Conservation (phyloP, 1,139 yeast genomes). For the Diutina rugosa region DNA sequence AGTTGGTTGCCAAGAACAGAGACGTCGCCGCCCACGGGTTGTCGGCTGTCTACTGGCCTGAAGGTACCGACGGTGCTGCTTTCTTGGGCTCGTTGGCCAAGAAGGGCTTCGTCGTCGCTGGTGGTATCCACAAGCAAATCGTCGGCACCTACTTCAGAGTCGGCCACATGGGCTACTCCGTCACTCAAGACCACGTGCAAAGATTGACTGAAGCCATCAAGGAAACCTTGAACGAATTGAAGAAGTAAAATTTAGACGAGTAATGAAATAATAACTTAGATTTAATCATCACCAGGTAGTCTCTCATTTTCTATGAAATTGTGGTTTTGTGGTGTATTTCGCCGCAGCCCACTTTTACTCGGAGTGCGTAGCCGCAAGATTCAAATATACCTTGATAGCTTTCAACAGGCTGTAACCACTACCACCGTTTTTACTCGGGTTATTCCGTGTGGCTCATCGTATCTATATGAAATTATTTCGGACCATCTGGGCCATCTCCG, state of each 20-base stretch:
- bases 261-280: background rate
- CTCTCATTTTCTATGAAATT: too few relatives aligned
- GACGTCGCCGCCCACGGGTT: slow-evolving; percentile 76
- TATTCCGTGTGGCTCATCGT: background rate
- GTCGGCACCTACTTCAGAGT: slow-evolving; percentile 79
- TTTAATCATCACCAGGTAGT: too few relatives aligned
- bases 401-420: too few relatives aligned
- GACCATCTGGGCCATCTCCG: background rate
- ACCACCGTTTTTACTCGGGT: background rate
- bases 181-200: slow-evolving; percentile 31
- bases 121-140: slow-evolving; percentile 79
- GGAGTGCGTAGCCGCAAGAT: too few relatives aligned
- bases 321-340: too few relatives aligned
- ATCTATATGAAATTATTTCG: background rate
- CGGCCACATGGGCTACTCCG: slow-evolving; percentile 81
- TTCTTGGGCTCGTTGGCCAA: slow-evolving; percentile 40
- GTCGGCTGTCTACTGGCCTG: slow-evolving; percentile 79
- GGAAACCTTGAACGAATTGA: slow-evolving; percentile 20
- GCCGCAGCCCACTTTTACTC: too few relatives aligned
- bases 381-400: too few relatives aligned
- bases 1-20: slow-evolving; percentile 49
- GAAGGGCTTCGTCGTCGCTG: slow-evolving; percentile 75
- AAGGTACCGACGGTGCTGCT: slow-evolving; percentile 55
- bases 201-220: slow-evolving; percentile 21
- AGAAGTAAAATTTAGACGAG: background rate